Evolutionary conservation across 2,329 filamentous ascomycete genomes (phyloP), one percentile per base, ranked within the genome.

Genomic region (Fusarium illudens): DNA sequence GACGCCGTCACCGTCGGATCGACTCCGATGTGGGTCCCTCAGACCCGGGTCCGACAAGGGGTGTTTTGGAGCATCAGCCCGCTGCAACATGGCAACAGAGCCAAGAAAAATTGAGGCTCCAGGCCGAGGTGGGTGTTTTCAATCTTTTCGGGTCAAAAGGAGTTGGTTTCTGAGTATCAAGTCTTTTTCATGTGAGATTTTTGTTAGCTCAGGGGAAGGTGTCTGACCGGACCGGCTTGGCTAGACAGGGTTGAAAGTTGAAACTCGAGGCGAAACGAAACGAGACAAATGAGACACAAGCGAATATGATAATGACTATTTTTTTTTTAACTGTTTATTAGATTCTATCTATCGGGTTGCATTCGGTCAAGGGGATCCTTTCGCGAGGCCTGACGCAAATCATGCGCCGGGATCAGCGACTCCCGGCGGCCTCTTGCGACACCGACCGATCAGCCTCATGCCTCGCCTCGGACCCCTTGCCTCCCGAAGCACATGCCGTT

Each of bases 311-410:
- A 17, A 27, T 51, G 42, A 20, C 54, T 60, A 22, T 36, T 42
- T n/a, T 44, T 51, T 59, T 54, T 20, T n/a, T n/a, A n/a, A 52
- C 33, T 32, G 65, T 50, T 46, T 48, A 68, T 69, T 69, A 68
- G 46, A 12, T 55, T 66, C 65, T 69, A 51, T 60, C 22, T 58
- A 50, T 36, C 32, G 42, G 44, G 44, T 36, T 53, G 15, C 36
- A 20, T 42, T 27, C 15, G 32, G 17, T 25, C 34, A 55, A 37
- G 37, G 37, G 37, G 33, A n/a, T n/a, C n/a, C 36, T 42, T 13
- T 30, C 22, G 19, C 17, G 39, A 58, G 52, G 49, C 39, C 37
- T 66, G 42, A 27, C 36, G 49, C 22, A 48, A 42, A 19, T 20
- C 32, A 19, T 37, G 29, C 17, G 34, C 32, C 17, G 52, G 52